These are phyloP conservation scores for Pyricularia grisea DNA, from an alignment of 2,329 filamentous ascomycete genomes.

Conservation along the genomic window DNA sequence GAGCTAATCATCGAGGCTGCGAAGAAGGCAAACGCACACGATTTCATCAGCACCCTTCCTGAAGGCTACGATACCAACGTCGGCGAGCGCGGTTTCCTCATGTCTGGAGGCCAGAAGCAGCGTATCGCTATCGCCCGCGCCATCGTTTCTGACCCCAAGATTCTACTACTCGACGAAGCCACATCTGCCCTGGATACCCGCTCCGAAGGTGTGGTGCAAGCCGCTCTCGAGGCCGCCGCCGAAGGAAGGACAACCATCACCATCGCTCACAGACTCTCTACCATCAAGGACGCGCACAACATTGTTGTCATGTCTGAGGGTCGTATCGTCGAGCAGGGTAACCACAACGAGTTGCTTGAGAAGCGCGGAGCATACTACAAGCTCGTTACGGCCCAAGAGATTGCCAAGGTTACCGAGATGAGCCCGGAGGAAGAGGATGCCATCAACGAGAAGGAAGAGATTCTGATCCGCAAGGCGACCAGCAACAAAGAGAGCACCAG, in stretches of 20 bases:
- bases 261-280: slow-evolving; percentile 91
- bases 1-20: slow-evolving; percentile 73
- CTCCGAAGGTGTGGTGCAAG: slow-evolving; percentile 89
- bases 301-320: slow-evolving; percentile 89
- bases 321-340: slow-evolving; percentile 85
- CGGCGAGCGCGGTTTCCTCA: slow-evolving; percentile 85
- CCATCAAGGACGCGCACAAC: slow-evolving; percentile 88
- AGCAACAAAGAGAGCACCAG: slow-evolving; percentile 30
- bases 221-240: slow-evolving; percentile 77
- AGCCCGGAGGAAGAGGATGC: not conserved
- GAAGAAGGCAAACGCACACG: slow-evolving; percentile 86
- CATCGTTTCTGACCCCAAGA: slow-evolving; percentile 82
- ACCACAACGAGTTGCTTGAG: slow-evolving; percentile 69
- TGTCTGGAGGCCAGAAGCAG: slow-evolving; percentile 94
- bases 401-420: slow-evolving; percentile 16
- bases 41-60: slow-evolving; percentile 74
- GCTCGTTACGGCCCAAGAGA: slow-evolving; percentile 70
- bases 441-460: not conserved
- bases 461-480: slow-evolving; percentile 23
- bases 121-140: slow-evolving; percentile 90
- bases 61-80: slow-evolving; percentile 91
- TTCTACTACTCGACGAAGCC: slow-evolving; percentile 88
- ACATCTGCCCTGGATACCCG: slow-evolving; percentile 91
- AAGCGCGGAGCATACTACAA: slow-evolving; percentile 66
- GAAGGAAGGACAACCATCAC: slow-evolving; percentile 88